Base-by-base conservation (phyloP, 768 basidiomycete species). In the Lactarius akahatsu region DNA sequence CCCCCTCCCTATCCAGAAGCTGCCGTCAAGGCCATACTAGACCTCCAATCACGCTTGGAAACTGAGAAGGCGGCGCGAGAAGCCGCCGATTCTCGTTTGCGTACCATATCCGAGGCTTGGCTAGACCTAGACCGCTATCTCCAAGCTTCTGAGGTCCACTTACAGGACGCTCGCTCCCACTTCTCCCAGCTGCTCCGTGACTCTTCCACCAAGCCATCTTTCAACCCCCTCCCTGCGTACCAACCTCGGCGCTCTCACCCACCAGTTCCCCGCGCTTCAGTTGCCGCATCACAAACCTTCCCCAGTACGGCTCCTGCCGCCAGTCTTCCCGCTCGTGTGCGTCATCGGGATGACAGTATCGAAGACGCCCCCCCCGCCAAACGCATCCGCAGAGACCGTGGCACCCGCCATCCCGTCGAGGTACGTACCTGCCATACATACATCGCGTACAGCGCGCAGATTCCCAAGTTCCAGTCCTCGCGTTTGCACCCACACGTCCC, bases 301-400 rank as follows among this genome's bases (percentile, higher is more conserved):
- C 72, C 72, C 20, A 80, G 72, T 63, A 79, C 83, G 0, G 77
- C 75, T 28, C 77, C 80, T n/a, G 76, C 71, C 61, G 76, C 71
- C 60, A 66, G 77, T 23, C 74, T 76, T 59, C 71, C 77, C 0
- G 65, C 75, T 30, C 76, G 81, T 9, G 77, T 82, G 36, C 74
- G 83, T 34, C 82, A 80, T 6, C 76, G 83, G 64, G 78, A 81
- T 0, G 80, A 76, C 57, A 81, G 80, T 71, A 69, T 80, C 32
- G 83, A 82, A 59, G 77, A 77, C 20, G 63, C 77, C 36, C 85
- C 84, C 0, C 86, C 87, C 7, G 50, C 76, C 36, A 88, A 88
- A 73, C 80, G 82, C 38, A 67, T 77, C 0, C 78, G 84, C 40
- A 72, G 71, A 45, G 81, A 79, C 15, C 78, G 77, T 64, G 74